Base-by-base conservation (phyloP, 768 basidiomycete genomes). In the Mycena leptocephala region DNA sequence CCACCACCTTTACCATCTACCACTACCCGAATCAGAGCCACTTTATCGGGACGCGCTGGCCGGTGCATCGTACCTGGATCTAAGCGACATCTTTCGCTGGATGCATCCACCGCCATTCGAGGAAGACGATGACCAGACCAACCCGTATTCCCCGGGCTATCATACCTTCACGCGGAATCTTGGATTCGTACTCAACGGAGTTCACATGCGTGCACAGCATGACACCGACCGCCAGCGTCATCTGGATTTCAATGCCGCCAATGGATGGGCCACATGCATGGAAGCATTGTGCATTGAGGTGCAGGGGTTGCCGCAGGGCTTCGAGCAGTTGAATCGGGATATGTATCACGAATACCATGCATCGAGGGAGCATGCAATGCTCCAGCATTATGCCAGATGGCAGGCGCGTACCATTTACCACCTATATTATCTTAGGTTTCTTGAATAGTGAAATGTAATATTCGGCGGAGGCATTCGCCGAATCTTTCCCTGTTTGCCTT, bases 341-440 rank as follows among this genome's bases (percentile, higher is more conserved):
- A 53, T 56, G 22, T 73, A 73, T 33, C 26, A 73, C 10, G 8
- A 7, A 20, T 32, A 66, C 26, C 72, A 66, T 55, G 33, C 64
- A 11, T 35, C 71, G 2, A 10, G 71, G n/a, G 62, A 73, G 41
- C 26, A 46, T 37, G 35, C 24, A 24, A 72, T 72, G 71, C 53
- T 37, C 7, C 30, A 35, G 20, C 64, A 35, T 28, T 64, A 73
- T 22, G 6, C 41, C 1, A 39, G 56, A 18, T 8, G 41, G 41
- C 41, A 43, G 18, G 41, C 41, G 18, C 41, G 41, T 4, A 43
- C 41, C 18, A 43, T 43, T 16, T 43, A 43, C 41, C 41, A 43
- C 41, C 41, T 43, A 8, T 35, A 35, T 5, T 16, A 28, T 28
- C 9, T 55, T 8, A 33, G 8, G 10, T 59, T 59, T 10, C 22